Percentiles rank a stretch among this genome's conserved stretches.
phyloP scores from a whole-genome alignment of 2,329 filamentous ascomycete species.

The Calycina herbarum region DNA sequence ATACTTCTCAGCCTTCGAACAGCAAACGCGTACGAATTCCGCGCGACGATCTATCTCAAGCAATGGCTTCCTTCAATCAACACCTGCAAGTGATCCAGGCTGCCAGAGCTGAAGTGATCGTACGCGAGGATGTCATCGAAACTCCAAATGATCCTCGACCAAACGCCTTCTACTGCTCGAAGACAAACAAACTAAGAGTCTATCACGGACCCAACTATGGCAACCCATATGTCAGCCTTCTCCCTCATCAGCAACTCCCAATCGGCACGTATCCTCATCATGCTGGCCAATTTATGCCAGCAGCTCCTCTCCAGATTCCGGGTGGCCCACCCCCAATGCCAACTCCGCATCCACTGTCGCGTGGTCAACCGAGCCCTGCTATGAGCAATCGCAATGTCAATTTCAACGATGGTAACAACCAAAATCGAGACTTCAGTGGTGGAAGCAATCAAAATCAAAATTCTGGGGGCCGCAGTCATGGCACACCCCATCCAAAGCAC shows the following conservation, averaged over 20 bases:
- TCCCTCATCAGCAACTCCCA: slow-evolving; percentile 45
- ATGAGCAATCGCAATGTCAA: not conserved
- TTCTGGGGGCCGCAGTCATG: not conserved
- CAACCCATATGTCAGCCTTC: slow-evolving; percentile 48
- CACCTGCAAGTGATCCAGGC: slow-evolving; percentile 47
- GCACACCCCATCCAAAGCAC: not conserved
- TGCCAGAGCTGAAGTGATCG: slow-evolving; percentile 49
- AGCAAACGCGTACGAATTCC: not conserved
- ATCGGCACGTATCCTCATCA: slow-evolving; percentile 39
- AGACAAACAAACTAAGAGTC: slow-evolving; percentile 53
- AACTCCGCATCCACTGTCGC: slow-evolving; percentile 8
- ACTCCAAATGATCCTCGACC: slow-evolving; percentile 53
- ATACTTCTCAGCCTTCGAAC: not conserved
- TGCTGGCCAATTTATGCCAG: slow-evolving; percentile 29
- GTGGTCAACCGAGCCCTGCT: slow-evolving; percentile 5
- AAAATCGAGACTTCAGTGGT: not conserved
- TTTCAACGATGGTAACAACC: not conserved
- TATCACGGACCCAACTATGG: slow-evolving; percentile 59
- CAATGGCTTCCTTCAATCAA: not conserved
- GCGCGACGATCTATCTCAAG: not conserved
- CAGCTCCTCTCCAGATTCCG: slow-evolving; percentile 37
- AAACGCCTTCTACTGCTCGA: slow-evolving; percentile 59
- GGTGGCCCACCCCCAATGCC: slow-evolving; percentile 15
- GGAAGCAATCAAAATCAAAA: not conserved
- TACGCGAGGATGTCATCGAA: slow-evolving; percentile 58